Evolutionary conservation across 768 basidiomycete species (phyloP), one percentile per base, ranked within the genome.

Genomic region (Suillus discolor): DNA sequence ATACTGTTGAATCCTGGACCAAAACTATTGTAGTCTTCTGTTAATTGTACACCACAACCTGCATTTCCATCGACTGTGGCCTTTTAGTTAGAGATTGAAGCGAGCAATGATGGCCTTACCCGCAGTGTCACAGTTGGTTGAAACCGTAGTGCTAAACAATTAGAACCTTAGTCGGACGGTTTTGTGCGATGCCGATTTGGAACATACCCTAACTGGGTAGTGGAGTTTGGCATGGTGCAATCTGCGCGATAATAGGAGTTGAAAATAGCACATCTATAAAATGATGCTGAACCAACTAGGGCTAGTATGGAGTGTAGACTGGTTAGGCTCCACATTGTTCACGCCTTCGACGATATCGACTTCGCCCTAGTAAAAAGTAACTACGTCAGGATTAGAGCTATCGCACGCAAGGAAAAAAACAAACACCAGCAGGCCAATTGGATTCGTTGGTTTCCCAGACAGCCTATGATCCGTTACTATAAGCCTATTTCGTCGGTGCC

Each of bases 281-380:
- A 16, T 25, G 44, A 11, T 57, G 31, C 31, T 20, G 6, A 38
- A 61, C 78, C 57, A 65, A 83, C 86, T 77, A 13, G 84, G 68
- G 63, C 77, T 78, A 6, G 88, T 89, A 72, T 90, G 89, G 45
- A 90, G 77, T 0, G 87, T 84, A 2, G 80, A 79, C 65, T 80
- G 78, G 69, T 88, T 85, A 3, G 84, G 81, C 16, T 75, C 75
- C 62, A 82, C 77, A 69, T 87, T 78, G 69, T 89, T 89, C 16
- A 89, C 87, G 51, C 79, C 75, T 59, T 76, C 75, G 8, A 76
- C 68, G 9, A 77, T 76, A 54, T 77, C 75, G 6, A 77, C 57
- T 44, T 76, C 75, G 23, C 76, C 75, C 75, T 76, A 39, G 6
- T 12, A n/a, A 11, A 42, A 60, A 1, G 12, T 59, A 20, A 65